Conservation (phyloP, 768 basidiomycete species). For the Amanita fuliginea region DNA sequence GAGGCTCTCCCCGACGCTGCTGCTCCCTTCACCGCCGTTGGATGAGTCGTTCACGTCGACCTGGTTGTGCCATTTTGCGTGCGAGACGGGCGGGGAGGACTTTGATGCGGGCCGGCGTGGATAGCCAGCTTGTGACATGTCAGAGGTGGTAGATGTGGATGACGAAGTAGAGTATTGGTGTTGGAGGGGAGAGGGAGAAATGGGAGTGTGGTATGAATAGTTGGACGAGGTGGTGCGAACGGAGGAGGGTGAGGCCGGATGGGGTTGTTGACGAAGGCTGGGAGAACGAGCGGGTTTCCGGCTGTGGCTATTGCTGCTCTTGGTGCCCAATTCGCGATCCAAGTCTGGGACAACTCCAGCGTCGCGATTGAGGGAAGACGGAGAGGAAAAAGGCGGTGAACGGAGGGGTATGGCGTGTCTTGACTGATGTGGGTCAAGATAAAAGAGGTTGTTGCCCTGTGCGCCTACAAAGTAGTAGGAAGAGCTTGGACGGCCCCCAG, state of each 20-base stretch:
- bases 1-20: slow-evolving; percentile 1
- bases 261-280: slow-evolving; percentile 6
- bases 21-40: slow-evolving; percentile 6
- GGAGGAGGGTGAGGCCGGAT: slow-evolving; percentile 40
- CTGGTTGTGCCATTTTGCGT: slow-evolving; percentile 2
- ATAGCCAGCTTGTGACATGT: slow-evolving; percentile 18
- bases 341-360: slow-evolving; percentile 9
- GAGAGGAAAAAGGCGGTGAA: slow-evolving; percentile 15
- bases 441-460: slow-evolving; percentile 80
- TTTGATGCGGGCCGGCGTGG: slow-evolving; percentile 5
- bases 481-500: slow-evolving; percentile 92
- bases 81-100: slow-evolving; percentile 2
- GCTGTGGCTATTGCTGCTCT: not conserved
- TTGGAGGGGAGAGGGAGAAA: slow-evolving; percentile 57
- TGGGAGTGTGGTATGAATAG: slow-evolving; percentile 40
- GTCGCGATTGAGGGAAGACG: not conserved
- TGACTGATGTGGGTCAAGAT: slow-evolving; percentile 73
- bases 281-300: not conserved
- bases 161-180: slow-evolving; percentile 39
- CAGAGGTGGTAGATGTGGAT: slow-evolving; percentile 16
- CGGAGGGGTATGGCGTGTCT: slow-evolving; percentile 68
- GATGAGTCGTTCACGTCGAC: not conserved
- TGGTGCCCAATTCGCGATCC: slow-evolving; percentile 10
- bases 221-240: slow-evolving; percentile 39
- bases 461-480: slow-evolving; percentile 97